Evolutionary conservation across 306 rosid genomes (phyloP).

Genomic region (Malus fusca): DNA sequence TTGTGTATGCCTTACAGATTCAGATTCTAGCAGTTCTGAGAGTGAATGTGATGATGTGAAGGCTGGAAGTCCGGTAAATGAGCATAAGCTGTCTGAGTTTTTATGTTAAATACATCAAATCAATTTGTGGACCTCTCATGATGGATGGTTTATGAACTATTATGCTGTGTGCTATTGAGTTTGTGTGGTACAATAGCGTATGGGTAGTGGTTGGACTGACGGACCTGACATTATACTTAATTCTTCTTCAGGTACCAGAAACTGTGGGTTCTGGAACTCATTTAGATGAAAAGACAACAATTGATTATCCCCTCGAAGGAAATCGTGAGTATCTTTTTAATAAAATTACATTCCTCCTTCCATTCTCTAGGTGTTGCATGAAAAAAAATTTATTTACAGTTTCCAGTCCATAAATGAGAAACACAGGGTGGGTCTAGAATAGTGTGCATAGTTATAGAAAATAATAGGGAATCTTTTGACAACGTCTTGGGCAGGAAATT

Average conservation of each 20-base stretch:
- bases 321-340: conserved; percentile 50
- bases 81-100: conserved; percentile 26
- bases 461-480: neutral
- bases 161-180: neutral
- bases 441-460: neutral
- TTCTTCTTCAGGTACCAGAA: conserved; percentile 45
- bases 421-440: neutral
- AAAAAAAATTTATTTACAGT: neutral
- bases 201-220: neutral
- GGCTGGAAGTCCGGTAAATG: conserved; percentile 36
- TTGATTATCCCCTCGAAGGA: conserved; percentile 40
- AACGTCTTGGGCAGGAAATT: neutral
- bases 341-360: neutral
- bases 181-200: neutral
- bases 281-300: conserved; percentile 34
- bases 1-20: conserved; percentile 30
- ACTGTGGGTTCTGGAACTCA: conserved; percentile 33
- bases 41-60: conserved; percentile 46
- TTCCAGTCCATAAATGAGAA: neutral
- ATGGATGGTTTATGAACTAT: neutral
- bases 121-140: neutral
- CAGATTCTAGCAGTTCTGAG: conserved; percentile 51
- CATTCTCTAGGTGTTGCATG: neutral
- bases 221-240: neutral
- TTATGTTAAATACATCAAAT: conserved; percentile 4